Conservation (phyloP, 768 basidiomycete species). For the Baorangia bicolor region DNA sequence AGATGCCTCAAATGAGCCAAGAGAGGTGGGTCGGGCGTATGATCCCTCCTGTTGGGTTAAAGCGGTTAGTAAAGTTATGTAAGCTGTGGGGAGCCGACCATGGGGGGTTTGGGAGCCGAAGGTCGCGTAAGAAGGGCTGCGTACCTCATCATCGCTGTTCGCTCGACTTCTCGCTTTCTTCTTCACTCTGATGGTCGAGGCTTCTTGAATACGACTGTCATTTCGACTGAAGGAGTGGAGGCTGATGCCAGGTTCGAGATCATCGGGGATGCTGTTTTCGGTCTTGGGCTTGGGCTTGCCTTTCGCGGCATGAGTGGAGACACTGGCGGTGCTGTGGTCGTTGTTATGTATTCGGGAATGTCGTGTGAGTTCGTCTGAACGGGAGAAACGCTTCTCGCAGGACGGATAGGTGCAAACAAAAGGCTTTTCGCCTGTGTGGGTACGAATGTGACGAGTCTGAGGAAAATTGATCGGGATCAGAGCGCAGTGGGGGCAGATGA, state of each 20-base stretch:
- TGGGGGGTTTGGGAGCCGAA: constrained; percentile 10
- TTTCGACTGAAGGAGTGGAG: constrained; percentile 26
- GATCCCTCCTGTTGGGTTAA: constrained; percentile 44
- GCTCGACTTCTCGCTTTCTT: constrained; percentile 79
- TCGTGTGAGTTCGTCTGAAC: constrained; percentile 97
- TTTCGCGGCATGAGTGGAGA: constrained; percentile 25
- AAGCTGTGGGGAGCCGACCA: constrained; percentile 27
- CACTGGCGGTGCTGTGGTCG: constrained; percentile 38
- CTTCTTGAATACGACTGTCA: constrained; percentile 24
- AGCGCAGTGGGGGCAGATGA: constrained; percentile 9
- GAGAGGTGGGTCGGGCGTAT: constrained; percentile 56
- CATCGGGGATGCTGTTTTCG: constrained; percentile 26
- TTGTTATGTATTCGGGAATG: constrained; percentile 92
- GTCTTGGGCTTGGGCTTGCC: constrained; percentile 31
- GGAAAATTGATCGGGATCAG: constrained; percentile 16
- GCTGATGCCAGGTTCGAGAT: constrained; percentile 23
- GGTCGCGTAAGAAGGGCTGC: constrained; percentile 23
- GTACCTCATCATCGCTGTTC: constrained; percentile 82
- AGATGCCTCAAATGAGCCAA: constrained; percentile 44
- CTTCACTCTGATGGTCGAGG: constrained; percentile 45
- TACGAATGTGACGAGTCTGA: constrained; percentile 96
- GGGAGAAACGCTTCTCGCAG: constrained; percentile 98
- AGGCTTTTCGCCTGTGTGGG: constrained; percentile 98
- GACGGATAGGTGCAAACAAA: constrained; percentile 87
- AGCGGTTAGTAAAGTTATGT: constrained; percentile 25